Evolutionary conservation across 129 eudicot genomes (phyloP).

Genomic region (Mikania micrantha): DNA sequence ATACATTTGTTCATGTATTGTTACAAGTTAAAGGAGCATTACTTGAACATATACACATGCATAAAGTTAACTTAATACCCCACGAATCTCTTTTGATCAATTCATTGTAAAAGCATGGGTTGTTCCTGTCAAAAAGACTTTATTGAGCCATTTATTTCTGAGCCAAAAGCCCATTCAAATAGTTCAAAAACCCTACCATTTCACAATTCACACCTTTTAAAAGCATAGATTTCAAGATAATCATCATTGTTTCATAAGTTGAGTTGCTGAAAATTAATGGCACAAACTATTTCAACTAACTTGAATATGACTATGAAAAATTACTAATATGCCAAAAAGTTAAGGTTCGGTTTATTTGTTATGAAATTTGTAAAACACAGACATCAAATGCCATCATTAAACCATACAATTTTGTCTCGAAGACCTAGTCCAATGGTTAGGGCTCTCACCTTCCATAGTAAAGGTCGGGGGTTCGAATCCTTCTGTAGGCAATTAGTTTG

Average conservation of each 20-base stretch:
- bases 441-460: too few relatives aligned
- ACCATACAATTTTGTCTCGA: too few relatives aligned
- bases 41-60: slow-evolving; percentile 13
- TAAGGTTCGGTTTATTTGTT: neutral
- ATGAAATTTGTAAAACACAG: too few relatives aligned
- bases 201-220: slow-evolving; percentile 7
- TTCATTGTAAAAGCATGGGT: slow-evolving; percentile 18
- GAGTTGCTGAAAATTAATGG: slow-evolving; percentile 3
- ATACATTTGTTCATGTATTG: neutral
- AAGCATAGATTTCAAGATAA: slow-evolving; percentile 3
- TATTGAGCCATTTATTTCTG: slow-evolving; percentile 26
- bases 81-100: slow-evolving; percentile 17
- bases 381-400: too few relatives aligned
- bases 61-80: slow-evolving; percentile 3
- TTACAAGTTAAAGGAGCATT: neutral
- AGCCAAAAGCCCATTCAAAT: slow-evolving; percentile 19
- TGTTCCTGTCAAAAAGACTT: slow-evolving; percentile 25
- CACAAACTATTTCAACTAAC: neutral
- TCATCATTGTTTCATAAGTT: slow-evolving; percentile 23
- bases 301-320: neutral
- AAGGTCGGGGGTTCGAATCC: too few relatives aligned
- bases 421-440: too few relatives aligned
- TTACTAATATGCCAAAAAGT: neutral
- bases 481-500: too few relatives aligned
- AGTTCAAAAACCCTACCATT: slow-evolving; percentile 23